phyloP scores from a whole-genome alignment of 371 early-diverging fungal genomes.

The Apophysomyces sp. region DNA sequence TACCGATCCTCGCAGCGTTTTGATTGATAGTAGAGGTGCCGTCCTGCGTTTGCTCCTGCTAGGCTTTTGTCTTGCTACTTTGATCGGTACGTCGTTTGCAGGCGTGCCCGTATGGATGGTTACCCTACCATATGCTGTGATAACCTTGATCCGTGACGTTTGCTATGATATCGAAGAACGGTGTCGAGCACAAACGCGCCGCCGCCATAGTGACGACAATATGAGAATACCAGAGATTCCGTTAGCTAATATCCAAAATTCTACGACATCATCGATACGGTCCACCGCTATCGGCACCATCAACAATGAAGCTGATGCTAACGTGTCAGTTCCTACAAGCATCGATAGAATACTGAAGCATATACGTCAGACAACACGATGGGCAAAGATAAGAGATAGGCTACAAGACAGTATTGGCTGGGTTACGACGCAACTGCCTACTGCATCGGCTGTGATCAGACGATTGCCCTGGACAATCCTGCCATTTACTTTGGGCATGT shows the following conservation, averaged over 20 bases:
- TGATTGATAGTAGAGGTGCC: slow-evolving; percentile 59
- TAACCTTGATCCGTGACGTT: slow-evolving; percentile 50
- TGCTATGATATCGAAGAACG: background rate
- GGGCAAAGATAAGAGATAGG: background rate
- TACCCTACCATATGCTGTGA: slow-evolving; percentile 64
- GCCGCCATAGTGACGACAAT: no score
- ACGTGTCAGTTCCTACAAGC: no score
- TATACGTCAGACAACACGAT: background rate
- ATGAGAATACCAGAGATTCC: no score
- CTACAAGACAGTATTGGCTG: background rate
- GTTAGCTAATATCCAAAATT: no score
- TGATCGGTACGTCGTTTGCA: slow-evolving; percentile 66
- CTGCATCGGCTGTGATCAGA: slow-evolving; percentile 45
- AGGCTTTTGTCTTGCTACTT: slow-evolving; percentile 47
- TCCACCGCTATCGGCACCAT: no score
- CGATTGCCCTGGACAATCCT: slow-evolving; percentile 78
- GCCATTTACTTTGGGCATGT: slow-evolving; percentile 84
- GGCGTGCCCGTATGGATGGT: slow-evolving; percentile 70
- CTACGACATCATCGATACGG: no score
- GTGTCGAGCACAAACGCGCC: no score
- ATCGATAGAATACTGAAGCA: no score
- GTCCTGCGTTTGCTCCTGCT: slow-evolving; percentile 56
- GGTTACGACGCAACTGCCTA: slow-evolving; percentile 30
- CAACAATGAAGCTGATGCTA: no score
- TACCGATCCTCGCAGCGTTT: slow-evolving; percentile 49